Conservation (phyloP, 108 stramenopile genomes). For the Mediolabrus comicus region DNA sequence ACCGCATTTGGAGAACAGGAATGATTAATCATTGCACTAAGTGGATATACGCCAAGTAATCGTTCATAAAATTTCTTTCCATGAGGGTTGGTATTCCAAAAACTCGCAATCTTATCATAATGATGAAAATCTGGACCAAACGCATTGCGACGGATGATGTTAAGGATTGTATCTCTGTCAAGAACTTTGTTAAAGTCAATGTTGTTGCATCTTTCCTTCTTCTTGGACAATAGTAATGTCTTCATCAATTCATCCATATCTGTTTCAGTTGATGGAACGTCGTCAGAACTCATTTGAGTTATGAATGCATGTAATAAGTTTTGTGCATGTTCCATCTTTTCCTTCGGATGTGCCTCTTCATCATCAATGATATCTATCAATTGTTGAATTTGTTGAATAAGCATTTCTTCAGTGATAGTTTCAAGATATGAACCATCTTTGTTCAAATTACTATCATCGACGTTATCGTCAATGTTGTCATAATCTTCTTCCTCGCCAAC, state of each 20-base stretch:
- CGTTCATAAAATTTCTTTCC: constrained; percentile 35
- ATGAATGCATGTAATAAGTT: constrained; percentile 18
- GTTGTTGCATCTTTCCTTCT: neutral
- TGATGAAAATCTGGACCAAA: constrained; percentile 83
- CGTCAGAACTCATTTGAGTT: constrained; percentile 42
- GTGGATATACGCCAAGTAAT: constrained; percentile 72
- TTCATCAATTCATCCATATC: constrained; percentile 18
- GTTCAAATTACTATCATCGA: neutral
- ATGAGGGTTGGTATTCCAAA: constrained; percentile 17
- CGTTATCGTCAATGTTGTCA: neutral
- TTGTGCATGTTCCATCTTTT: neutral
- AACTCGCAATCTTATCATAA: constrained; percentile 50
- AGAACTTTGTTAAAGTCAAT: neutral
- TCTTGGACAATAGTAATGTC: neutral
- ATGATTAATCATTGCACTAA: constrained; percentile 86
- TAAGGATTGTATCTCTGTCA: constrained; percentile 43
- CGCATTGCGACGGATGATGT: constrained; percentile 64
- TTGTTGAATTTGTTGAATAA: constrained; percentile 54
- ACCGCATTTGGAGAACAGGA: constrained; percentile 76
- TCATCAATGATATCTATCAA: neutral
- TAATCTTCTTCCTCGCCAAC: neutral
- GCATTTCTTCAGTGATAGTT: constrained; percentile 48
- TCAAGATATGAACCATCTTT: constrained; percentile 34
- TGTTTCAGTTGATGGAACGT: constrained; percentile 7
- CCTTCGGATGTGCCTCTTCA: constrained; percentile 2